Base-by-base conservation (phyloP, 2,329 filamentous ascomycete genomes). In the Stagonosporopsis cucurbitacearum region DNA sequence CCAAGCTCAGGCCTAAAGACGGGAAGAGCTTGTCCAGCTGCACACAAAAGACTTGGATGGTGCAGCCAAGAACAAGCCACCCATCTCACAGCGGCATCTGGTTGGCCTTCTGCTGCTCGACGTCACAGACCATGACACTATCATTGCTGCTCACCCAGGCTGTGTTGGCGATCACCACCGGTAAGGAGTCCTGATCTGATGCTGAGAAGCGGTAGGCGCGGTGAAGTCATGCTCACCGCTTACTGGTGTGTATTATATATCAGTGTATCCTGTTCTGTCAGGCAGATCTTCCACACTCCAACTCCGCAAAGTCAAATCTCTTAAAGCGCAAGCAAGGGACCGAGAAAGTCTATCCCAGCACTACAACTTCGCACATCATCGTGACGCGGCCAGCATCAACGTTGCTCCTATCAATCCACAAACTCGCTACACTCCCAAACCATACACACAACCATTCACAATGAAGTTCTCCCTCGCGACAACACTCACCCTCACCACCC, bases 381-480 rank as follows among this genome's bases (percentile, higher is more conserved):
- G 2, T 5, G 4, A 40, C 36, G 13, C 20, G 36, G 8, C 36
- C 5, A 43, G 17, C 11, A 30, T 20, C 25, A 30, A 30, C 40
- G 40, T 43, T 26, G 32, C 28, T 9, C 3, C 20, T 13, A 12
- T 17, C 17, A 20, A 19, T 32, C 20, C 25, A 19, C 26, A 32
- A 43, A 17, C 17, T 13, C 19, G 33, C 8, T 8, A n/a, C 5
- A 40, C 1, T 9, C 33, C 26, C 17, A 11, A 23, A n/a, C 11
- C 25, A 32, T 7, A 25, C 52, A 6, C n/a, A n/a, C n/a, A n/a
- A n/a, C 32, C 32, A 20, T 19, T 15, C 9, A 37, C 8, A 30
- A 75, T 74, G 71, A 73, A 64, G 57, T 44, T 32, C 30, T 32
- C 30, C 2, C 12, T 70, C 59, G 43, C 62, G 12, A 63, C 62